phyloP scores from a whole-genome alignment of 169 alveolate genomes.

The Amoebophrya sp. region DNA sequence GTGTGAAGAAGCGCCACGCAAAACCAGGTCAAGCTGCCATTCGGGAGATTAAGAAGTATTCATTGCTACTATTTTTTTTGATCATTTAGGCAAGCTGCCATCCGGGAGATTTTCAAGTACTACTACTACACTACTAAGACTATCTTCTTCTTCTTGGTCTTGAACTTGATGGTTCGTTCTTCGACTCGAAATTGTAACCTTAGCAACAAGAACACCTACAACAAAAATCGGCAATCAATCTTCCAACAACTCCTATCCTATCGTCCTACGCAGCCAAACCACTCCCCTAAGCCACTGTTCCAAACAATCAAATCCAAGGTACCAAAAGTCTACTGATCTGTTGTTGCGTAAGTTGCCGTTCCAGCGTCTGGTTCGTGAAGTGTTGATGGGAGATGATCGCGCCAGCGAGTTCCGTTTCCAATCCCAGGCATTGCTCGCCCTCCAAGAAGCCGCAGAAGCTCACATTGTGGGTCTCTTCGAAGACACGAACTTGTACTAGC shows the following conservation, averaged over 20 bases:
- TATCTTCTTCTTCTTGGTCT: no score
- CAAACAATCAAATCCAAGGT: no score
- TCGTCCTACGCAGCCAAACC: no score
- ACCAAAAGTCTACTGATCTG: slow-evolving; percentile 90
- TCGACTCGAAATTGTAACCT: no score
- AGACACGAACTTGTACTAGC: slow-evolving; percentile 84
- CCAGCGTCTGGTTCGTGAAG: slow-evolving; percentile 95
- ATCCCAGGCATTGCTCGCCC: background rate
- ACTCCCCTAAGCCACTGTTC: no score
- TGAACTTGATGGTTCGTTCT: no score
- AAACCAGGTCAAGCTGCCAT: slow-evolving; percentile 64
- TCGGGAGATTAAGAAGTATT: slow-evolving; percentile 93
- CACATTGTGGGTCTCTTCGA: slow-evolving; percentile 95
- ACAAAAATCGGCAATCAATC: no score
- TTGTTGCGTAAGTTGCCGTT: slow-evolving; percentile 96
- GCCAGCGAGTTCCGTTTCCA: slow-evolving; percentile 90
- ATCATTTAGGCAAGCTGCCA: background rate
- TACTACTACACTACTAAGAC: no score
- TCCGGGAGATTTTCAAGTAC: background rate
- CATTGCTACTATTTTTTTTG: background rate
- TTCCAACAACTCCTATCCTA: no score
- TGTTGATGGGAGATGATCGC: slow-evolving; percentile 39
- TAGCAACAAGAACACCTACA: no score
- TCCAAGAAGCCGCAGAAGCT: slow-evolving; percentile 94
- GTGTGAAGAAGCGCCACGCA: background rate